A percentile compares a stretch with the other conserved stretches of the same genome.
Evolutionary conservation across 2,329 filamentous ascomycete genomes (phyloP).

Genomic region (Lachnellula willkommii): DNA sequence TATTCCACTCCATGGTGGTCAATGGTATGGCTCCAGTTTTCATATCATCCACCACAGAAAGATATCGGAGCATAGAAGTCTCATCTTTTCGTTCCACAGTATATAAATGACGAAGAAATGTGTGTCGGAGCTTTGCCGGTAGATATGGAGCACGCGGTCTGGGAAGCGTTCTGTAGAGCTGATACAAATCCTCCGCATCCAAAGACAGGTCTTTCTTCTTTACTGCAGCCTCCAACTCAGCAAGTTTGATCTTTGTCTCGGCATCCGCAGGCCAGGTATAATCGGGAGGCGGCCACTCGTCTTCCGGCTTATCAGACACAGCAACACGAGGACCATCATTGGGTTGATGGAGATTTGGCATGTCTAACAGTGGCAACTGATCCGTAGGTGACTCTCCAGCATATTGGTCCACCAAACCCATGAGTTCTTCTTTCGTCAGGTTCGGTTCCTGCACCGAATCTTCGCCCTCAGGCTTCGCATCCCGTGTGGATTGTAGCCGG

Average conservation of each 20-base stretch:
- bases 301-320: slow-evolving; percentile 47
- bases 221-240: slow-evolving; percentile 21
- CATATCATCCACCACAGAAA: slow-evolving; percentile 79
- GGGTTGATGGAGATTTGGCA: slow-evolving; percentile 48
- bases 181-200: slow-evolving; percentile 29
- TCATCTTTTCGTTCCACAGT: slow-evolving; percentile 31
- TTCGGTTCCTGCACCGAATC: neutral
- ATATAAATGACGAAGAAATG: slow-evolving; percentile 28
- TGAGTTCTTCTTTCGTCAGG: slow-evolving; percentile 40
- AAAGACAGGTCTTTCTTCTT: slow-evolving; percentile 5
- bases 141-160: slow-evolving; percentile 30
- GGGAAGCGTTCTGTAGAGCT: slow-evolving; percentile 33
- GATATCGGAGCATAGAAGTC: slow-evolving; percentile 71
- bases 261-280: slow-evolving; percentile 27
- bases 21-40: slow-evolving; percentile 67
- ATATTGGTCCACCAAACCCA: slow-evolving; percentile 48
- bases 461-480: neutral
- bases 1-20: slow-evolving; percentile 69
- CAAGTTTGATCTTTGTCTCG: slow-evolving; percentile 24
- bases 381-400: slow-evolving; percentile 46
- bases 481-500: slow-evolving; percentile 16
- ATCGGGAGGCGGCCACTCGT: slow-evolving; percentile 34
- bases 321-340: slow-evolving; percentile 44
- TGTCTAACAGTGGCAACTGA: slow-evolving; percentile 46
- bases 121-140: slow-evolving; percentile 23